Base-by-base conservation (phyloP, 1,139 yeast species). In the Sugiyamaella japonica region DNA sequence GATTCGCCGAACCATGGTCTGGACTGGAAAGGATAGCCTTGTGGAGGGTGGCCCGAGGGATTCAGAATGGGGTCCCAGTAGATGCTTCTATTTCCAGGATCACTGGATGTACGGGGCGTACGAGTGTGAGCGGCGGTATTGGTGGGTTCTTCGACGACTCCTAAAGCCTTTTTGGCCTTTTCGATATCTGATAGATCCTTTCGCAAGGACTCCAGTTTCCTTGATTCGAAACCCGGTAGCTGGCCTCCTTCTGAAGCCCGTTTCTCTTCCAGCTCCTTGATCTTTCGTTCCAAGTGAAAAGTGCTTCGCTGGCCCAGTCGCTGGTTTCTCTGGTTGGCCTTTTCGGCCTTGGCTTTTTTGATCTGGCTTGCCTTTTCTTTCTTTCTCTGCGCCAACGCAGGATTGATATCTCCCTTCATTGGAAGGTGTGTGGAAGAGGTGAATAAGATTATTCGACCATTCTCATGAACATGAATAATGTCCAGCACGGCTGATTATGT, bases 351-450 rank as follows among this genome's bases (percentile, higher is more conserved):
- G 17, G 60, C 55, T 56, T 61, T 66, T 53, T 64, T 66, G 12
- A 67, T 53, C 56, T 70, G 70, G 37, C 59, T 56, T 0, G 64
- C 66, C 50, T 68, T 68, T 29, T 68, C 68, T 47, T 63, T 64
- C 28, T 65, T 64, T 46, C 71, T 70, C 63, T 55, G 60, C 6
- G 48, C 49, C 39, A 61, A 62, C 5, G 59, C 60, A 20, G 66
- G 61, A 42, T 62, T 58, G 17, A 43, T 48, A 40, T 53, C 56
- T 10, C 56, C 53, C 40, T 53, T 53, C 56, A 53, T 53, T 17
- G 9, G 16, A 9, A 31, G 13, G 13, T 7, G 25, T n/a, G 47
- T 25, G 13, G 5, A 28, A 28, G 20, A n/a, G 17, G 16, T 34
- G 34, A 12, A 29, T n/a, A n/a, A n/a, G n/a, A n/a, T n/a, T n/a